Evolutionary conservation across 176 grass and related monocot genomes (phyloP).

Genomic region (Alloteropsis semialata): DNA sequence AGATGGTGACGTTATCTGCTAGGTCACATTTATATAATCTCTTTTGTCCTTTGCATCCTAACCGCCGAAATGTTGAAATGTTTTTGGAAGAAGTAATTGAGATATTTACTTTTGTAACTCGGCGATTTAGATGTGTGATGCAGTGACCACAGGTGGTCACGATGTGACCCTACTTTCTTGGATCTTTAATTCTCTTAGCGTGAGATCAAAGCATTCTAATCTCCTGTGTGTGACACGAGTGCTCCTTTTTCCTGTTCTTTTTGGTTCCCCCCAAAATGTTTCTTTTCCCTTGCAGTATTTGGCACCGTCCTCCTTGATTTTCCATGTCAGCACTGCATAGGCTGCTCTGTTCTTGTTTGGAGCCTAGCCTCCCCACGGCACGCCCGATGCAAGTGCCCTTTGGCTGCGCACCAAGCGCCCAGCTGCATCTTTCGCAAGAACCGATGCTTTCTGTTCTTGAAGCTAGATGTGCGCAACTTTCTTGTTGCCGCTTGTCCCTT

Average conservation of each 20-base stretch:
- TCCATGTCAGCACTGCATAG: neutral
- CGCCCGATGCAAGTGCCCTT: neutral
- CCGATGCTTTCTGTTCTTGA: neutral
- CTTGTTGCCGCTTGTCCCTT: constrained; percentile 25
- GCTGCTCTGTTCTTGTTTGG: neutral
- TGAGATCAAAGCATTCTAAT: neutral
- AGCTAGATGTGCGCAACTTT: neutral
- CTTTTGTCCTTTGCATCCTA: neutral
- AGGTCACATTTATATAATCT: neutral
- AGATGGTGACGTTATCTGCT: neutral
- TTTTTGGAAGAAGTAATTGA: neutral
- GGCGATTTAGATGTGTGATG: neutral
- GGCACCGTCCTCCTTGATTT: neutral
- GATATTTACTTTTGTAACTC: neutral
- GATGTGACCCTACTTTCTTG: neutral
- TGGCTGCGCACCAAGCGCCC: neutral
- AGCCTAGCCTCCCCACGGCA: neutral
- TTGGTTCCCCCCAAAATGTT: neutral
- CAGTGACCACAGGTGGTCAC: neutral
- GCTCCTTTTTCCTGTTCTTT: neutral
- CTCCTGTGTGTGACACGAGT: neutral
- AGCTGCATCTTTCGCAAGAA: constrained; percentile 14
- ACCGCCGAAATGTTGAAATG: neutral
- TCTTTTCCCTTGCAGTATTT: neutral
- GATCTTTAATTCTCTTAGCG: neutral